Evolutionary conservation across 768 basidiomycete species (phyloP), one percentile per base, ranked within the genome.

Genomic region (Suillus variegatus): DNA sequence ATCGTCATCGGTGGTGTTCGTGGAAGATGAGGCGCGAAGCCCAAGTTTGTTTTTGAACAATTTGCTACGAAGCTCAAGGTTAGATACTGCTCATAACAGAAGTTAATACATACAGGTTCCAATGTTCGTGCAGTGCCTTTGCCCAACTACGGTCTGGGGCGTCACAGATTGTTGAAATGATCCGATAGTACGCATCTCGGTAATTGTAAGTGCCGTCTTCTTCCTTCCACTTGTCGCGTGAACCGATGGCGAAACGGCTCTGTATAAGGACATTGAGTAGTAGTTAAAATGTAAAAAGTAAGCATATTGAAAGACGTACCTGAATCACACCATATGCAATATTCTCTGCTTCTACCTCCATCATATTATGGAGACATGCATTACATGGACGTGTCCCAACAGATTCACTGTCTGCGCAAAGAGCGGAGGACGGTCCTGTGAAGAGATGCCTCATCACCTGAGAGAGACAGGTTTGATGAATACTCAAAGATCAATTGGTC

Each of bases 261-360:
- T 65, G 8, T 28, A 58, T 22, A 7, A 44, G 7, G 44, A 44
- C 44, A 44, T 44, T 14, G n/a, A 51, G 51, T 18, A n/a, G 14
- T 25, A 32, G 36, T 35, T 10, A 46, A 20, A 22, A 60, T 22
- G n/a, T 12, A 22, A n/a, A 12, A 22, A 49, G 10, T 8, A 61
- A 40, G 38, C 0, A 3, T 40, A 13, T 25, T 32, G 40, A 61
- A 38, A 6, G 41, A 46, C 16, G 16, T 41, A 62, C 44, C 20
- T 63, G 62, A 40, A 63, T 52, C 9, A 41, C 40, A 32, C 38
- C n/a, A 28, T 64, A 64, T n/a, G 64, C 38, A n/a, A 64, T 60
- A 14, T 64, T 56, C 51, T 64, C 64, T 35, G 64, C 64, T 12
- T 40, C 44, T 28, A 64, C 64, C 28, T 49, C 28, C 4, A 4